phyloP scores from a whole-genome alignment of 1,284 basidiomycete species.

The Heterobasidion annosum region DNA sequence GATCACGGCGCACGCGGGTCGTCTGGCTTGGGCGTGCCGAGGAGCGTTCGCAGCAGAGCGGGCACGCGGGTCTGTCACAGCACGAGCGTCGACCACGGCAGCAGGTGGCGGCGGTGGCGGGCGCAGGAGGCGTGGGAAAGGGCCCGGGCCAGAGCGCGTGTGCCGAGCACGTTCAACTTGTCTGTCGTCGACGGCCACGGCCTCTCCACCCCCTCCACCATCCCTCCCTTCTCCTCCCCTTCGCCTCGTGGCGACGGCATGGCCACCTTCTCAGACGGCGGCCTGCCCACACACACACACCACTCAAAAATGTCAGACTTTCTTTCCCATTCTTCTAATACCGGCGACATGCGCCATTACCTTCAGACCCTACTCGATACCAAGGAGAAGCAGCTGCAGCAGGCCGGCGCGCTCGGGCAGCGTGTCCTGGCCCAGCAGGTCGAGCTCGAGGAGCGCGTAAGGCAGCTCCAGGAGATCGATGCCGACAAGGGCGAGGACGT shows the following conservation, averaged over 20 bases:
- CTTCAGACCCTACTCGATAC: constrained; percentile 76
- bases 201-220: not conserved
- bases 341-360: constrained; percentile 62
- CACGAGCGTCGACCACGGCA: too few species aligned
- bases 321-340: constrained; percentile 26
- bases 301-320: constrained; percentile 14
- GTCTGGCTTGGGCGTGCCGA: too few species aligned
- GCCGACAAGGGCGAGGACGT: constrained; percentile 45
- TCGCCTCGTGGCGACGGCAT: constrained; percentile 14
- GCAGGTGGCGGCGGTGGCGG: too few species aligned
- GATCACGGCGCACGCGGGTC: too few species aligned
- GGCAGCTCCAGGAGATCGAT: constrained; percentile 65
- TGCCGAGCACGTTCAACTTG: too few species aligned
- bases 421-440: constrained; percentile 86
- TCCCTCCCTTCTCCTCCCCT: not conserved
- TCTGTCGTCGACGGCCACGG: too few species aligned
- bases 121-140: too few species aligned
- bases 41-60: too few species aligned
- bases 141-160: too few species aligned
- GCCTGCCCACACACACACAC: constrained; percentile 4
- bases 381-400: constrained; percentile 86
- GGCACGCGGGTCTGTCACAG: too few species aligned
- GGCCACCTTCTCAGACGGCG: constrained; percentile 26
- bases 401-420: constrained; percentile 85
- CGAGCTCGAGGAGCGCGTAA: constrained; percentile 82